Conservation (phyloP, 1,284 basidiomycete genomes). For the Xerocomus nothofagi region DNA sequence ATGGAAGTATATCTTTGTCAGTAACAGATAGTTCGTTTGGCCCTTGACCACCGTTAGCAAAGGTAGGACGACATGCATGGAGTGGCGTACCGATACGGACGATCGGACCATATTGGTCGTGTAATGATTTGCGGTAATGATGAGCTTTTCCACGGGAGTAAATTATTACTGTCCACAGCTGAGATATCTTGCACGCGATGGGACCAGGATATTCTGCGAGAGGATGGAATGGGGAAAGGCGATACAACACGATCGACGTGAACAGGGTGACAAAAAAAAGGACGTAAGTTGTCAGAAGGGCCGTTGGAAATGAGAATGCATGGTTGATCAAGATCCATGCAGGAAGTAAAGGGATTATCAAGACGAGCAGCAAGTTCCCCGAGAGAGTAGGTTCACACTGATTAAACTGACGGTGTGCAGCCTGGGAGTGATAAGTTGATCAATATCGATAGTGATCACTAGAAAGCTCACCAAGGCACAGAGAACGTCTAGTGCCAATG, state of each 20-base stretch:
- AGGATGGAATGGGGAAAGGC: slow-evolving; percentile 37
- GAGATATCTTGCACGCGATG: slow-evolving; percentile 26
- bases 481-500: slow-evolving; percentile 18
- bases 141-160: slow-evolving; percentile 21
- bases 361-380: slow-evolving; percentile 13
- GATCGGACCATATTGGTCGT: slow-evolving; percentile 29
- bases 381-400: slow-evolving; percentile 20
- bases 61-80: background rate
- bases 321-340: slow-evolving; percentile 12
- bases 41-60: slow-evolving; percentile 18
- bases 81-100: slow-evolving; percentile 29
- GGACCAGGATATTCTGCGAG: slow-evolving; percentile 38
- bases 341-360: slow-evolving; percentile 17
- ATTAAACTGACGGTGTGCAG: slow-evolving; percentile 21
- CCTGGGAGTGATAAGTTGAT: slow-evolving; percentile 4
- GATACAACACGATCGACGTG: slow-evolving; percentile 30
- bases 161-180: slow-evolving; percentile 22
- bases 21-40: slow-evolving; percentile 30
- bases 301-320: slow-evolving; percentile 2
- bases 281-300: slow-evolving; percentile 10
- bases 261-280: slow-evolving; percentile 26
- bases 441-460: background rate
- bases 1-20: slow-evolving; percentile 25
- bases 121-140: slow-evolving; percentile 23
- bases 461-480: slow-evolving; percentile 21